phyloP scores from a whole-genome alignment of 805 yeast species.

The Alloascoidea hylecoeti region DNA sequence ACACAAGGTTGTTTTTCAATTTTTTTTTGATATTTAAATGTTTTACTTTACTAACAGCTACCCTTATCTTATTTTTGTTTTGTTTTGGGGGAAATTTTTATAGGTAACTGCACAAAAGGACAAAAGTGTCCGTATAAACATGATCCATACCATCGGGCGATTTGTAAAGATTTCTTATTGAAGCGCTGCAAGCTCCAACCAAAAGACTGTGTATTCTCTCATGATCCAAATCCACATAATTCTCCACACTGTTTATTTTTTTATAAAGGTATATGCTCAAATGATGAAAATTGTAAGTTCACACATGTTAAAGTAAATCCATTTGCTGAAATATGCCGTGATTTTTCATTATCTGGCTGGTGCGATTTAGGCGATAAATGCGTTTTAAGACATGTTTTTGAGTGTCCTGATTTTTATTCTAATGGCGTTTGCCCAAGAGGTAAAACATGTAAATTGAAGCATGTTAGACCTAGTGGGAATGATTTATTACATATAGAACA shows the following conservation, averaged over 20 bases:
- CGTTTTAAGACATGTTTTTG: background rate
- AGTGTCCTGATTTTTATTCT: background rate
- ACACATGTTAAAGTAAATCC: background rate
- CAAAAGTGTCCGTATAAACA: background rate
- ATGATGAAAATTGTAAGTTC: background rate
- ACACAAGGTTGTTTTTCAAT: background rate
- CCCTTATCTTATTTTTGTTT: no score
- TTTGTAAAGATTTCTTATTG: background rate
- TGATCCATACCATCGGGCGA: background rate
- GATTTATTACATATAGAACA: background rate
- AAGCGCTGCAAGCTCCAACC: background rate
- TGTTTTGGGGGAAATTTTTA: no score
- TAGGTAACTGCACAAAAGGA: no score
- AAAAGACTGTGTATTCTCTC: background rate
- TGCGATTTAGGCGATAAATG: slow-evolving; percentile 1
- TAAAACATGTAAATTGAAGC: background rate
- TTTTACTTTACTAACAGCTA: no score
- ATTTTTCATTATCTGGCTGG: background rate
- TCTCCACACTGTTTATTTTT: background rate
- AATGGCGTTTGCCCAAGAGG: slow-evolving; percentile 1
- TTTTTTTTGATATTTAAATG: no score
- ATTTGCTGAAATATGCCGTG: background rate
- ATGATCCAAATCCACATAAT: background rate
- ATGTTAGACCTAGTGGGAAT: background rate
- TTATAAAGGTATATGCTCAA: background rate